Base-by-base conservation (phyloP, 352 stramenopile genomes). In the Globisporangium heterothallicum region DNA sequence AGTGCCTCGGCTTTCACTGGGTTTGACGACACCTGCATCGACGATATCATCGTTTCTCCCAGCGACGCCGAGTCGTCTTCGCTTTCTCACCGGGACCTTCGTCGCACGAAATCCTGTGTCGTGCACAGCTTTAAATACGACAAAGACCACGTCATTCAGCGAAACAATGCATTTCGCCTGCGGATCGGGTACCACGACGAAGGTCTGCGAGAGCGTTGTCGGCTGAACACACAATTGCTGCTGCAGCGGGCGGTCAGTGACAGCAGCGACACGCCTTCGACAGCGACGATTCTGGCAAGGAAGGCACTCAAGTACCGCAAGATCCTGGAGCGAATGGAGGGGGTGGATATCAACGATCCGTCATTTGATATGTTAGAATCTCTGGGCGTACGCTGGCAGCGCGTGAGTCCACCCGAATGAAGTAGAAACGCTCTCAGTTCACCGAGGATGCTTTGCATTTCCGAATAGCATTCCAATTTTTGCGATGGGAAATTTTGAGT, bases 341-440 rank as follows among this genome's bases (percentile, higher is more conserved):
- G 29, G 3, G 53, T 54, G 7, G 42, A 59, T 13, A 22, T 46
- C 13, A 1, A 42, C 34, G 42, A 59, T 35, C 53, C 53, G 34
- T 21, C 22, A 9, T 59, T 59, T 22, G 44, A 53, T 27, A 44
- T 29, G 4, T 38, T 16, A 16, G 53, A 13, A 27, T 59, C 53
- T n/a, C 30, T 59, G 5, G 53, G 53, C 21, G 44, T 54, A 8
- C 10, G 34, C 21, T 59, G 53, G 43, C 29, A 34, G 29, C 29
- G 29, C 29, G 29, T 34, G 10, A 6, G 6, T 34, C 29, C 29
- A 34, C 10, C 29, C 6, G 10, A 34, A 10, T 34, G 10, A 34
- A 34, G 6, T n/a, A n/a, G n/a, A n/a, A n/a, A n/a, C n/a, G n/a
- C n/a, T n/a, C n/a, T n/a, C n/a, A n/a, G n/a, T n/a, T n/a, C n/a